Conservation (phyloP, 768 basidiomycete genomes). For the Boletus sp. region DNA sequence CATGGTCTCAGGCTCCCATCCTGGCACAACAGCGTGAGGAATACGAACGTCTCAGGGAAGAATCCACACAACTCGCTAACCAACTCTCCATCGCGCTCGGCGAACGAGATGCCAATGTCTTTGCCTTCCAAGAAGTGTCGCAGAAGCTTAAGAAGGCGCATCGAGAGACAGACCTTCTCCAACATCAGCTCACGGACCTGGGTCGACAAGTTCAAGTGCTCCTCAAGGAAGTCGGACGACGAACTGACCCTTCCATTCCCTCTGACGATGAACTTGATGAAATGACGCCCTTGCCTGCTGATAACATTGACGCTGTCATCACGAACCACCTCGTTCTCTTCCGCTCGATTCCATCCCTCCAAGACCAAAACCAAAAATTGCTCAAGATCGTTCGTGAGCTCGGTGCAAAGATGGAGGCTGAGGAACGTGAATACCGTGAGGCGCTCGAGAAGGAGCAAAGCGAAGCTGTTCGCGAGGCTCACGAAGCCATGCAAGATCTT, state of each 20-base stretch:
- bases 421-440: slow-evolving; percentile 75
- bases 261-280: slow-evolving; percentile 58
- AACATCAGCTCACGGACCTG: slow-evolving; percentile 78
- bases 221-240: slow-evolving; percentile 75
- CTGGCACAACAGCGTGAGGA: slow-evolving; percentile 87
- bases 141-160: slow-evolving; percentile 60
- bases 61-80: slow-evolving; percentile 75
- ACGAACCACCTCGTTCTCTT: slow-evolving; percentile 88
- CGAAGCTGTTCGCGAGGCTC: slow-evolving; percentile 83
- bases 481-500: slow-evolving; percentile 79
- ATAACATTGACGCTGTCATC: slow-evolving; percentile 76
- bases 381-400: slow-evolving; percentile 82
- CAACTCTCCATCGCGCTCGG: slow-evolving; percentile 74
- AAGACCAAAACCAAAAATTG: slow-evolving; percentile 89
- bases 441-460: slow-evolving; percentile 70
- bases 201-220: slow-evolving; percentile 82
- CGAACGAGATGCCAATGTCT: slow-evolving; percentile 68
- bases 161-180: slow-evolving; percentile 64
- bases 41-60: slow-evolving; percentile 79
- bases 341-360: slow-evolving; percentile 74
- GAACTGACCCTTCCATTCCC: slow-evolving; percentile 80
- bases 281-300: slow-evolving; percentile 44
- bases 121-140: slow-evolving; percentile 53
- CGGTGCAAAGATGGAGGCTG: slow-evolving; percentile 79
- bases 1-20: slow-evolving; percentile 69